These are phyloP conservation scores for Amylocarpus encephaloides DNA, from an alignment of 2,329 filamentous ascomycete species.

Conservation along the genomic window DNA sequence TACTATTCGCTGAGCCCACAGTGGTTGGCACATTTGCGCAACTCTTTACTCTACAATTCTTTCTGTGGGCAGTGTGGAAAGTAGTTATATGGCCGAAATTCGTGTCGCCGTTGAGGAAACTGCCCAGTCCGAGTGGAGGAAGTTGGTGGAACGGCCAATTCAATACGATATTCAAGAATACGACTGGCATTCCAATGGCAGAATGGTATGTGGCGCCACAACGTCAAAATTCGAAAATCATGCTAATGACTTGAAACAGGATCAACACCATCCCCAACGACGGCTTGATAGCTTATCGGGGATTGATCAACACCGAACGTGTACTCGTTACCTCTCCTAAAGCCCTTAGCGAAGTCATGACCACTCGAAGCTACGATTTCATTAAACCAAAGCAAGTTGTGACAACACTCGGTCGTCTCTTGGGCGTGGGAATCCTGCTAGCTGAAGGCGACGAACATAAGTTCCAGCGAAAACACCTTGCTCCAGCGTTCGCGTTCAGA, in stretches of 20 bases:
- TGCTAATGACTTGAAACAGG: slow-evolving; percentile 34
- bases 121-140: slow-evolving; percentile 44
- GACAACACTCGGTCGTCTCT: slow-evolving; percentile 51
- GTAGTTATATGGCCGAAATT: slow-evolving; percentile 51
- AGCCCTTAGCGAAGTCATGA: slow-evolving; percentile 63
- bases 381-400: slow-evolving; percentile 53
- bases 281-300: slow-evolving; percentile 61
- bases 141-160: slow-evolving; percentile 42
- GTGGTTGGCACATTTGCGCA: slow-evolving; percentile 35
- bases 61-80: slow-evolving; percentile 34
- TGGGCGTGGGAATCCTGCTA: slow-evolving; percentile 68
- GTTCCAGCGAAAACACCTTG: slow-evolving; percentile 68
- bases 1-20: slow-evolving; percentile 23
- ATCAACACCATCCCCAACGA: slow-evolving; percentile 56
- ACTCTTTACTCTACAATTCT: slow-evolving; percentile 35
- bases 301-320: slow-evolving; percentile 55
- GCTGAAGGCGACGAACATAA: slow-evolving; percentile 91
- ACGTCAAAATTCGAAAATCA: not conserved
- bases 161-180: slow-evolving; percentile 31
- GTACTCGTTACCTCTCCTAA: slow-evolving; percentile 57
- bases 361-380: slow-evolving; percentile 64
- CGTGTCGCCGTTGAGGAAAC: slow-evolving; percentile 50
- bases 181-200: slow-evolving; percentile 34
- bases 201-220: slow-evolving; percentile 28
- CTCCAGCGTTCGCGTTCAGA: slow-evolving; percentile 79